These are phyloP conservation scores for Protomyces gravidus DNA, from an alignment of 1,139 yeast species.

Conservation along the genomic window DNA sequence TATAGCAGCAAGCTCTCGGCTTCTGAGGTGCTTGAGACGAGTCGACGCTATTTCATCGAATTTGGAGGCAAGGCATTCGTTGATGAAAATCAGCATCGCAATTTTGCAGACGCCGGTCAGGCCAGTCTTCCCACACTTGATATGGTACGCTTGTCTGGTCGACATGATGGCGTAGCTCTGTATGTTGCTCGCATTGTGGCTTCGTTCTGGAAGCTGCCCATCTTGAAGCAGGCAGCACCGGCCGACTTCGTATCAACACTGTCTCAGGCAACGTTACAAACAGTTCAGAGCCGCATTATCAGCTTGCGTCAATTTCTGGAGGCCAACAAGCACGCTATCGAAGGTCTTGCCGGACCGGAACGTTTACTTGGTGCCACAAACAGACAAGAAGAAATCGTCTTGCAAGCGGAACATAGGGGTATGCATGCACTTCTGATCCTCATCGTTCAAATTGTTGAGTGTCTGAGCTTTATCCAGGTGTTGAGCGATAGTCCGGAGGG, in stretches of 20 bases:
- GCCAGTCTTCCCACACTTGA: slow-evolving; percentile 44
- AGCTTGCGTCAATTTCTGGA: slow-evolving; percentile 42
- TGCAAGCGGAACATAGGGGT: slow-evolving; percentile 90
- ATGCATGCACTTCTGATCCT: slow-evolving; percentile 72
- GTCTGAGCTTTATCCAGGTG: slow-evolving; percentile 78
- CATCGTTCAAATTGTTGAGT: slow-evolving; percentile 77
- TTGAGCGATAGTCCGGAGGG: slow-evolving; percentile 62
- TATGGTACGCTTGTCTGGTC: slow-evolving; percentile 79
- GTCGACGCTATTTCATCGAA: slow-evolving; percentile 49
- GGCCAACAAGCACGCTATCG: slow-evolving; percentile 43
- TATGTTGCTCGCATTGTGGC: slow-evolving; percentile 73
- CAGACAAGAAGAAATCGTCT: slow-evolving; percentile 55
- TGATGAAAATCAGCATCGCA: slow-evolving; percentile 39
- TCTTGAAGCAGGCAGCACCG: slow-evolving; percentile 48
- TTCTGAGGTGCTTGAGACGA: slow-evolving; percentile 42
- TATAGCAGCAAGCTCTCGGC: slow-evolving; percentile 14
- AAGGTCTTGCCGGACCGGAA: slow-evolving; percentile 44
- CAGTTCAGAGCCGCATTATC: slow-evolving; percentile 25
- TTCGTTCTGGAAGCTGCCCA: slow-evolving; percentile 69
- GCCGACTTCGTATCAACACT: slow-evolving; percentile 14
- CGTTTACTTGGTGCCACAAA: slow-evolving; percentile 34
- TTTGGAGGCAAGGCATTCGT: slow-evolving; percentile 50
- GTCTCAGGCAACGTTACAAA: slow-evolving; percentile 9
- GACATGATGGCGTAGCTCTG: slow-evolving; percentile 86
- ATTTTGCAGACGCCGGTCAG: slow-evolving; percentile 25